Evolutionary conservation across 352 stramenopile genomes (phyloP), one percentile per base, ranked within the genome.

Genomic region (Halophytophthora batemanensis): DNA sequence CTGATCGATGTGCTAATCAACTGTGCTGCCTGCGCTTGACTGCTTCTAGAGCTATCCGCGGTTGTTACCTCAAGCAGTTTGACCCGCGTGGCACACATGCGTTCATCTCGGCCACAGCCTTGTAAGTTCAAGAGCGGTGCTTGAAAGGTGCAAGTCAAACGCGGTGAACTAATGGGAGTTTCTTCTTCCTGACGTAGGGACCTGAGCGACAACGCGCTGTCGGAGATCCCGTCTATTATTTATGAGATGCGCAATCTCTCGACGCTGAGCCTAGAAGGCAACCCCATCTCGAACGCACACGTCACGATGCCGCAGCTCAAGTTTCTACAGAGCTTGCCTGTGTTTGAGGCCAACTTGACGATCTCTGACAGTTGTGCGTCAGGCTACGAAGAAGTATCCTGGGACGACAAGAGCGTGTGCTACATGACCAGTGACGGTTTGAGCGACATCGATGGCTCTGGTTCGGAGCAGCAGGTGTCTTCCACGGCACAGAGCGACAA

Each of bases 201-300:
- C 47, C 53, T 91, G 46, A 64, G 69, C 37, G 65, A 87, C 54
- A 91, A 91, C 33, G 29, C 63, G 21, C 50, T 91, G 14, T 76
- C 80, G 0, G 62, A 76, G 15, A 89, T 91, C 33, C 80, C 80
- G 8, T 53, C 60, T 11, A 71, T 85, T 56, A 77, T 90, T 58
- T 90, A 82, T 67, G 69, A 84, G 53, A 70, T 87, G 52, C 59
- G 56, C 28, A 75, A 68, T 22, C 67, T 91, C 44, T 74, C 65
- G 25, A 61, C 67, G 28, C 61, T 91, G 29, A 56, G 72, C 38
- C 52, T 91, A 14, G 61, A 75, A 33, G 63, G 57, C 39, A 91
- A 89, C 56, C 35, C 56, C 35, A 86, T 91, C 42, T 25, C 28
- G 2, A 51, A 83, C 42, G 69, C 74, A 11, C 69, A 91, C 43